A percentile compares a stretch with the other conserved stretches of the same genome.
Evolutionary conservation across 148 eudicot genomes (phyloP).

Genomic region (Silene conica): DNA sequence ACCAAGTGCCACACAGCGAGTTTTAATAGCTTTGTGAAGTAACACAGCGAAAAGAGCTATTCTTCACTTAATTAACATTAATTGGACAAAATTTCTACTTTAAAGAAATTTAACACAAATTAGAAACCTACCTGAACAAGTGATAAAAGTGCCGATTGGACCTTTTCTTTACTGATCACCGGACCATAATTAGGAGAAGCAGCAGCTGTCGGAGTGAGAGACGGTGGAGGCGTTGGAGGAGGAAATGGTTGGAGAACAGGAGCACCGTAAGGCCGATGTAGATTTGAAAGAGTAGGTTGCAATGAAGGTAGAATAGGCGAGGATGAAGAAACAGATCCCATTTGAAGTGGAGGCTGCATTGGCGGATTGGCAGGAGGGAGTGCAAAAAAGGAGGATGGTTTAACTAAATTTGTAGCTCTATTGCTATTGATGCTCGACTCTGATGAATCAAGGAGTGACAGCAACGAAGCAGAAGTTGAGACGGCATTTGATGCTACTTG

Average conservation of each 20-base stretch:
- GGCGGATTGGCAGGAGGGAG: constrained; percentile 46
- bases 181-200: constrained; percentile 44
- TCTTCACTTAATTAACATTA: background rate
- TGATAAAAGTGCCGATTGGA: constrained; percentile 51
- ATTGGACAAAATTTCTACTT: background rate
- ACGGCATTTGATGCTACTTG: constrained; percentile 36
- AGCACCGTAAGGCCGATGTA: constrained; percentile 63
- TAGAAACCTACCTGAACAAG: constrained; percentile 53
- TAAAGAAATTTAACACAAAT: background rate
- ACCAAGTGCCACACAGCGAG: too few species aligned
- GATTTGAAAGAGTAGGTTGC: constrained; percentile 43
- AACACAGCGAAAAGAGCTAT: too few species aligned
- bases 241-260: constrained; percentile 93
- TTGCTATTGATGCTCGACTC: constrained; percentile 39
- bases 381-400: constrained; percentile 63
- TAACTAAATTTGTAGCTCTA: constrained; percentile 49
- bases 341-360: constrained; percentile 29
- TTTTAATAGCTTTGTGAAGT: too few species aligned
- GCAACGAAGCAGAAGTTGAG: constrained; percentile 42
- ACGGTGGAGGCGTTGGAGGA: constrained; percentile 79
- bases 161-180: constrained; percentile 63
- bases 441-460: constrained; percentile 38
- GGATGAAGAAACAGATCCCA: constrained; percentile 44
- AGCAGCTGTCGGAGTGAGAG: constrained; percentile 57
- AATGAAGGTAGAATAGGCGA: constrained; percentile 59